Evolutionary conservation across 306 rosid genomes (phyloP), one percentile per base, ranked within the genome.

Genomic region (Prinsepia uniflora): DNA sequence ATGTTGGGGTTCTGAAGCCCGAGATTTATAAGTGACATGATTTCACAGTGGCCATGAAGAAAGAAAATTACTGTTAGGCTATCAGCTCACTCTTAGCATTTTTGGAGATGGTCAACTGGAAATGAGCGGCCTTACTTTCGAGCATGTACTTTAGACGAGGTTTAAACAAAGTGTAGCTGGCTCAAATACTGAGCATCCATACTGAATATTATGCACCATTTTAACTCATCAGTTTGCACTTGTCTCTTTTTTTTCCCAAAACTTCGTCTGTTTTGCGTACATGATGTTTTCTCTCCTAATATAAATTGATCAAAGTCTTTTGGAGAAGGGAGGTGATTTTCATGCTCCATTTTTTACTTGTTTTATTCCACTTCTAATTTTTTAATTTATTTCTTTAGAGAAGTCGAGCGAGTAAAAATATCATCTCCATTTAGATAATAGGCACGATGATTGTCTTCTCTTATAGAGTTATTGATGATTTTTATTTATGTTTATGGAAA

Each of bases 1-100:
- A 88, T 77, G 60, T 94, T 59, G 98, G 98, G 40, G 89, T 94
- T 63, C 72, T 94, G 90, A 94, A 89, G 85, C 88, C 92, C 12
- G 88, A 94, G 76, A 79, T 20, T 71, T 90, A 84, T 78, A 63
- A 80, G 68, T 89, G 84, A 84, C 63, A 44, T 22, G 52, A 48
- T 47, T 58, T 49, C 36, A 41, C n/a, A 17, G 19, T 36, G 58
- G 36, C 68, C 15, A 11, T 12, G 63, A 53, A 13, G 50, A 54
- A 20, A 54, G 41, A 20, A 12, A 39, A 19, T 42, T 54, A 41
- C 6, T 41, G 3, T 15, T 17, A 17, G 45, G 30, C 30, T 24
- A 24, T 24, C 2, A 24, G 30, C 30, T 0, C 30, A 24, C 30
- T 24, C 30, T 24, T 24, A 24, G 30, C 30, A 24, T n/a, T 14